Conservation (phyloP, 352 stramenopile species). For the Lagenidium giganteum region DNA sequence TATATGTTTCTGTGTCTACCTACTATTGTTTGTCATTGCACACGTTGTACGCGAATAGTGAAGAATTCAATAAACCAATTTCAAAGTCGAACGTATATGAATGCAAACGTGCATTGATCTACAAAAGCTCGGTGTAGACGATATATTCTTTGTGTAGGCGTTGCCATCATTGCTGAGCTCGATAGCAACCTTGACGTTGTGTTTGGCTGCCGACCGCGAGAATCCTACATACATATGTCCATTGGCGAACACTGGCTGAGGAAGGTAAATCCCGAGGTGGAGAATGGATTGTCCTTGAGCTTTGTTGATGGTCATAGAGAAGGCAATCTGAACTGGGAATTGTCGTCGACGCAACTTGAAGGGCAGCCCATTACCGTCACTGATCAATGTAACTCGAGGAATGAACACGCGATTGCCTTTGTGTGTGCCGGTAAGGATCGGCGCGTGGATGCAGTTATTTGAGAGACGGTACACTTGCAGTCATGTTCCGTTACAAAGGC, state of each 20-base stretch:
- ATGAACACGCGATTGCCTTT: conserved; percentile 9
- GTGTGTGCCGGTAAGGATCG: conserved; percentile 16
- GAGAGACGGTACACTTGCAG: conserved; percentile 15
- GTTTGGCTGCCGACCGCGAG: conserved; percentile 6
- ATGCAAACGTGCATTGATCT: too few species aligned
- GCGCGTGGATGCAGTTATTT: conserved; percentile 14
- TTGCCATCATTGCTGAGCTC: background rate
- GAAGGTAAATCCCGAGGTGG: conserved; percentile 13
- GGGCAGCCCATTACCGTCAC: background rate
- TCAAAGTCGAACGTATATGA: too few species aligned
- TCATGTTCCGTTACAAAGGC: conserved; percentile 21
- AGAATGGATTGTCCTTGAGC: conserved; percentile 13
- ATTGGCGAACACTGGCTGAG: conserved; percentile 9
- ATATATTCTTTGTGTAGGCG: conserved; percentile 17
- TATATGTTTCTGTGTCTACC: too few species aligned
- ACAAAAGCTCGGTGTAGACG: too few species aligned
- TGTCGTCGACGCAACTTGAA: conserved; percentile 10
- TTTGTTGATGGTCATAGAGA: conserved; percentile 21
- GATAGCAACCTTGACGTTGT: conserved; percentile 11
- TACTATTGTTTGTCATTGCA: too few species aligned
- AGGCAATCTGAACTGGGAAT: conserved; percentile 9
- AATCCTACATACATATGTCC: conserved; percentile 20
- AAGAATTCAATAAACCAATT: too few species aligned
- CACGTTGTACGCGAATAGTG: too few species aligned
- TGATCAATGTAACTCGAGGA: conserved; percentile 12